A percentile compares a stretch with the other conserved stretches of the same genome.
phyloP scores from a whole-genome alignment of 164 flowering plant species.

The Stephania yunnanensis region DNA sequence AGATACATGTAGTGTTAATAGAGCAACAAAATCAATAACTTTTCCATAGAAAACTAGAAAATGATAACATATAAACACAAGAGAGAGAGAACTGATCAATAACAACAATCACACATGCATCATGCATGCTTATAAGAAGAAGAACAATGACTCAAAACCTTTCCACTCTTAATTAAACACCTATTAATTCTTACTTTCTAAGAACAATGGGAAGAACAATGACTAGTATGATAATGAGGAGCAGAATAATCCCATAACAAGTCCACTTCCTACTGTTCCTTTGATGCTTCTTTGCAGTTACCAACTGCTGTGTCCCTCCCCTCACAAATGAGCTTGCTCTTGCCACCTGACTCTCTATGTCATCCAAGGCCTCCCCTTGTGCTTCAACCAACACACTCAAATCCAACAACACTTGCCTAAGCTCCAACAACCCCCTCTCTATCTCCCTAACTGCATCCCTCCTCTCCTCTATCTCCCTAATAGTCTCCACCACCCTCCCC shows the following conservation, averaged over 20 bases:
- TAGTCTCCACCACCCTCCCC: constrained; percentile 46
- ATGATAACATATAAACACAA: too few species aligned
- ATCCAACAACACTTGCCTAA: constrained; percentile 64
- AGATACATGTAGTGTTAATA: too few species aligned
- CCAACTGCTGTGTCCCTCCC: constrained; percentile 30
- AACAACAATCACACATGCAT: too few species aligned
- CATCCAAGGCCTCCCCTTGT: constrained; percentile 58
- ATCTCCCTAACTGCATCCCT: constrained; percentile 57
- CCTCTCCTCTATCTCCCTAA: constrained; percentile 58
- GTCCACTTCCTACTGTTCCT: constrained; percentile 47
- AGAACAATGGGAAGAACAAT: constrained; percentile 34
- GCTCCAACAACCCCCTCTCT: constrained; percentile 49
- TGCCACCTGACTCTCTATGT: constrained; percentile 52
- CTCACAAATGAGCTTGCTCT: constrained; percentile 35
- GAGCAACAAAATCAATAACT: too few species aligned
- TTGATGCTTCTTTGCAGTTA: constrained; percentile 35
- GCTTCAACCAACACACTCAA: constrained; percentile 53
- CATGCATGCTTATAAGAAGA: too few species aligned
- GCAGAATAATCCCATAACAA: constrained; percentile 28
- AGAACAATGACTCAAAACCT: too few species aligned
- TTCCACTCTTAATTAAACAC: too few species aligned
- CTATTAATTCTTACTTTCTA: neutral
- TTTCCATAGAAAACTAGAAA: too few species aligned
- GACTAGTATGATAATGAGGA: constrained; percentile 35
- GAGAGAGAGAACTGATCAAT: too few species aligned